phyloP scores from a whole-genome alignment of 306 rosid genomes.

The Nissolia schottii region DNA sequence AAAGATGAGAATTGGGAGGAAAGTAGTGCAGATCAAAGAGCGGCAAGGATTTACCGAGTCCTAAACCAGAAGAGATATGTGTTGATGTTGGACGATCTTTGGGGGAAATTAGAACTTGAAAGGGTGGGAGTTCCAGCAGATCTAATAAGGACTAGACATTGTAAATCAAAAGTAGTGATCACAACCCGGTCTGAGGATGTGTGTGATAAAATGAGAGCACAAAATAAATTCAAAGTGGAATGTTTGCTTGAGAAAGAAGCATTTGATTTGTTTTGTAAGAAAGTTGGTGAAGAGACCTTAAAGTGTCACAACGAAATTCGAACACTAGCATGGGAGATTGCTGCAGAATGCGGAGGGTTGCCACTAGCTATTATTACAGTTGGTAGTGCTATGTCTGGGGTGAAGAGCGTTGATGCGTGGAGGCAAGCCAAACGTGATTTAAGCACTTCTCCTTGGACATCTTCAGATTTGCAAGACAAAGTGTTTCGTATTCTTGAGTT shows the following conservation, averaged over 20 bases:
- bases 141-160: background rate
- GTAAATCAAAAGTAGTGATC: constrained; percentile 16
- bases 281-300: constrained; percentile 7
- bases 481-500: constrained; percentile 12
- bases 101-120: constrained; percentile 18
- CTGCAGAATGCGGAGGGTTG: background rate
- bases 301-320: background rate
- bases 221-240: background rate
- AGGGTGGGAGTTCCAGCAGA: constrained; percentile 8
- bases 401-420: background rate
- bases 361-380: constrained; percentile 21
- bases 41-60: background rate
- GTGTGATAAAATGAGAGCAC: constrained; percentile 25
- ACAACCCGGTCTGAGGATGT: constrained; percentile 24
- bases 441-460: background rate
- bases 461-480: background rate
- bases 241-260: constrained; percentile 6
- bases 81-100: constrained; percentile 33
- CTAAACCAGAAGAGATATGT: background rate
- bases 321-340: background rate
- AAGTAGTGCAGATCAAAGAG: background rate
- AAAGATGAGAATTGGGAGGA: background rate
- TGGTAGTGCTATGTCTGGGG: constrained; percentile 21
- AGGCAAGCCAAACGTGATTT: background rate
- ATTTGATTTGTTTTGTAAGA: background rate